Evolutionary conservation across 768 basidiomycete species (phyloP).

Genomic region (Pisolithus albus): DNA sequence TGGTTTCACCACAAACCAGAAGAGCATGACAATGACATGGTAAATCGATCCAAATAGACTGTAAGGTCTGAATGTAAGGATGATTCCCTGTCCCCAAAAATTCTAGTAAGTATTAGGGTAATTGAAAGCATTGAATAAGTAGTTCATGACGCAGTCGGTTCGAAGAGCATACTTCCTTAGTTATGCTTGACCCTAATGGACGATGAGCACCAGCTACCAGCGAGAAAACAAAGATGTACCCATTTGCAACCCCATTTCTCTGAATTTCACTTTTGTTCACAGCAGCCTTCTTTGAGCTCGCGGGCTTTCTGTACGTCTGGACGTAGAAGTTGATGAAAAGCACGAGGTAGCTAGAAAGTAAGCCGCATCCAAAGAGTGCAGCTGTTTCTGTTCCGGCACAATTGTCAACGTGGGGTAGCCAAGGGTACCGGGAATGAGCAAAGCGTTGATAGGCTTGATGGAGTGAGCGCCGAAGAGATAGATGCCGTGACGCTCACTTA

Average conservation of each 20-base stretch:
- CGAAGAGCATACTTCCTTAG: conserved; percentile 10
- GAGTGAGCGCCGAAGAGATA: conserved; percentile 6
- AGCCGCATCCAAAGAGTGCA: conserved; percentile 81
- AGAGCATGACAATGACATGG: no score
- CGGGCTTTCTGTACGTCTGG: conserved; percentile 72
- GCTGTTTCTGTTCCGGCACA: conserved; percentile 88
- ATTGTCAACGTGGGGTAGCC: conserved; percentile 65
- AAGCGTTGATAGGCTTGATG: conserved; percentile 74
- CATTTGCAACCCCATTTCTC: conserved; percentile 27
- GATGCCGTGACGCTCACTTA: conserved; percentile 36
- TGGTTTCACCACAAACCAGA: no score
- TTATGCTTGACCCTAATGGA: conserved; percentile 29
- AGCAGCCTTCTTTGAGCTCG: conserved; percentile 25
- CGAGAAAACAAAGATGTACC: conserved; percentile 16
- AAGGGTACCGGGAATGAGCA: conserved; percentile 51
- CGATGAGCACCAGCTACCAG: conserved; percentile 1
- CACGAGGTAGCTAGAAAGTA: conserved; percentile 85
- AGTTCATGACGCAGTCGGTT: conserved; percentile 2
- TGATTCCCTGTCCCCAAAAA: neutral
- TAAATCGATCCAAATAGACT: no score
- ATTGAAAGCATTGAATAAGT: conserved; percentile 6
- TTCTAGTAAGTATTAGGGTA: conserved; percentile 3
- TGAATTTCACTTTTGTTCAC: conserved; percentile 44
- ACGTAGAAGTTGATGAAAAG: conserved; percentile 96
- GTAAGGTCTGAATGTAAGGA: no score